phyloP scores from a whole-genome alignment of 2,329 filamentous ascomycete genomes.

The Myrmaecium sp. region DNA sequence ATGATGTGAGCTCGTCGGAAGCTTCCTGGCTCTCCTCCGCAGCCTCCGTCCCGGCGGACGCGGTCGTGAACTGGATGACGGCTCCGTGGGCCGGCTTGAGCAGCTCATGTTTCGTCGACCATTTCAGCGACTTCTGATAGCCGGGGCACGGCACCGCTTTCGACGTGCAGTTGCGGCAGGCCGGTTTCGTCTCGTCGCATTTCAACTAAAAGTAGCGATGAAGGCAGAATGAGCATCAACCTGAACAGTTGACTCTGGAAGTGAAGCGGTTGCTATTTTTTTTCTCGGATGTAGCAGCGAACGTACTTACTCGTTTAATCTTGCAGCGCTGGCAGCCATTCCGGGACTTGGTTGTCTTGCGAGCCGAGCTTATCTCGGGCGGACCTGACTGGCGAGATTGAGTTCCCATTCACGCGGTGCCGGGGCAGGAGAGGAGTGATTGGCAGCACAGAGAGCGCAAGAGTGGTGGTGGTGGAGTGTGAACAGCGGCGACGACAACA shows the following conservation, averaged over 20 bases:
- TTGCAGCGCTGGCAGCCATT: slow-evolving; percentile 14
- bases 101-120: slow-evolving; percentile 33
- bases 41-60: neutral
- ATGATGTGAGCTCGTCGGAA: slow-evolving; percentile 3
- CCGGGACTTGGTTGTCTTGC: slow-evolving; percentile 12
- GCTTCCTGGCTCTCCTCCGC: slow-evolving; percentile 1
- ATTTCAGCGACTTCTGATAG: slow-evolving; percentile 29
- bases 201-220: slow-evolving; percentile 16
- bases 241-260: neutral
- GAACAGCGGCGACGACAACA: too few species aligned
- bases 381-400: too few species aligned
- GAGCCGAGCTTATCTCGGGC: too few species aligned
- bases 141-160: slow-evolving; percentile 28
- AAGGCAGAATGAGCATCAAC: slow-evolving; percentile 3
- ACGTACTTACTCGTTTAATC: slow-evolving; percentile 8
- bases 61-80: slow-evolving; percentile 9
- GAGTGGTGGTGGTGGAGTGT: too few species aligned
- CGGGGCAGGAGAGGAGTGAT: too few species aligned
- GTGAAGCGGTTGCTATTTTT: neutral
- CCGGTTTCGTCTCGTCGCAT: slow-evolving; percentile 27
- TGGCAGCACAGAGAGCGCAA: too few species aligned
- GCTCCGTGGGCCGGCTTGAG: slow-evolving; percentile 16
- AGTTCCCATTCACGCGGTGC: too few species aligned
- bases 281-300: neutral
- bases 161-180: slow-evolving; percentile 27